Conservation (phyloP, 257 asterid species). For the Lithospermum erythrorhizon region DNA sequence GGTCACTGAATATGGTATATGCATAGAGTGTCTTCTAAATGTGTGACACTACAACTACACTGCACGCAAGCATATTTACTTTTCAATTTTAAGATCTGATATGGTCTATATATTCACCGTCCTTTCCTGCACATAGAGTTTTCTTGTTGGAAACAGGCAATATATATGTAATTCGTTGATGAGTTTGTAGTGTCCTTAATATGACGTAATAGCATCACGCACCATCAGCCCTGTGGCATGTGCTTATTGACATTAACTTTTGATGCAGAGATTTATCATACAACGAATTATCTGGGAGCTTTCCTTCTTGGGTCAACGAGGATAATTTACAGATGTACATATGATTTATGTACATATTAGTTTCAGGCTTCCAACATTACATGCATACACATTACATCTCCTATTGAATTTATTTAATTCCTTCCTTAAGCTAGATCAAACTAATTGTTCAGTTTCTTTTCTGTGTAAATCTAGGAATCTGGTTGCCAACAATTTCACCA, state of each 20-base stretch:
- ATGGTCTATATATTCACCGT: too few species aligned
- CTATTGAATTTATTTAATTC: neutral
- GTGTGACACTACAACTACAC: too few species aligned
- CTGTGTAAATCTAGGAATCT: neutral
- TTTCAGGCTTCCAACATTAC: too few species aligned
- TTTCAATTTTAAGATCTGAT: too few species aligned
- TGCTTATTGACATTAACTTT: neutral
- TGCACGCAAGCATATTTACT: too few species aligned
- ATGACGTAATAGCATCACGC: neutral
- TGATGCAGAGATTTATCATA: conserved; percentile 42
- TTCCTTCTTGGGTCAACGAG: conserved; percentile 47
- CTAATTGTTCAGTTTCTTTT: neutral
- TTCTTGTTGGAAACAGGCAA: too few species aligned
- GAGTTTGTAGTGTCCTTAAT: neutral
- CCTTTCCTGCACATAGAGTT: too few species aligned
- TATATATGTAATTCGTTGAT: neutral
- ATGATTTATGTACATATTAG: neutral
- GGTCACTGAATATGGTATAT: too few species aligned
- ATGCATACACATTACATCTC: too few species aligned
- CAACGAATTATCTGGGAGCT: conserved; percentile 45
- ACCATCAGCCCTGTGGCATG: neutral
- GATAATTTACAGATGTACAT: conserved; percentile 29
- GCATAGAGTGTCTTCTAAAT: too few species aligned
- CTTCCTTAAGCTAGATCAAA: neutral
- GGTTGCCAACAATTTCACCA: neutral